phyloP scores from a whole-genome alignment of 306 rosid species.

The Pachyrhizus erosus region DNA sequence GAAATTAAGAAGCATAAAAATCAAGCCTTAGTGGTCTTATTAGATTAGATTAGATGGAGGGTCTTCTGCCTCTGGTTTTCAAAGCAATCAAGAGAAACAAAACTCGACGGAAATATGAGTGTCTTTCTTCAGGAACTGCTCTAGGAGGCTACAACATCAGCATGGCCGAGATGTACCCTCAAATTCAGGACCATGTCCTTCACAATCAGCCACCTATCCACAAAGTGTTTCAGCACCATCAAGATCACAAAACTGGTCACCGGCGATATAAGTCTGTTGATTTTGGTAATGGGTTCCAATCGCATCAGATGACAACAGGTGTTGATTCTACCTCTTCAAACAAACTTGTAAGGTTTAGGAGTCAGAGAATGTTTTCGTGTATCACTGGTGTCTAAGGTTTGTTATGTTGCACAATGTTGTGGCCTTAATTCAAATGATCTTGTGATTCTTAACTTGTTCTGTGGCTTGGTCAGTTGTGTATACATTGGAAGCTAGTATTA shows the following conservation, averaged over 20 bases:
- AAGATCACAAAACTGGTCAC: conserved; percentile 24
- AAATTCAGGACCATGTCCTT: background rate
- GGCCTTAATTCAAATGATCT: background rate
- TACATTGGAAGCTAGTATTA: background rate
- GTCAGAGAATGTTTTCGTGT: conserved; percentile 55
- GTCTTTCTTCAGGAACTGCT: conserved; percentile 40
- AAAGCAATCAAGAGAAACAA: conserved; percentile 51
- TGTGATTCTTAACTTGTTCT: conserved; percentile 9
- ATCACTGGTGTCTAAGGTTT: conserved; percentile 40
- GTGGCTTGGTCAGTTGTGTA: background rate
- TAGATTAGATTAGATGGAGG: conserved; percentile 43
- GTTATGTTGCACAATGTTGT: background rate
- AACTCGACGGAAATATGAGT: conserved; percentile 46
- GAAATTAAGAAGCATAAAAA: no score
- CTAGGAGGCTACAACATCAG: conserved; percentile 19
- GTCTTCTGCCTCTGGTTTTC: conserved; percentile 52
- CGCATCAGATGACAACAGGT: background rate
- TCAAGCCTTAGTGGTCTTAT: no score
- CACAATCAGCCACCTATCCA: background rate
- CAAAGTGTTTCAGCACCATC: background rate
- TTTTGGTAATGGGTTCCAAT: conserved; percentile 13
- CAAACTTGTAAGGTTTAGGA: conserved; percentile 41
- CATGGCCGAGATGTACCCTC: conserved; percentile 49
- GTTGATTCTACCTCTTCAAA: conserved; percentile 27
- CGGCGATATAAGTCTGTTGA: conserved; percentile 44